Evolutionary conservation across 2,329 filamentous ascomycete species (phyloP).

Genomic region (Cadophora gregata): DNA sequence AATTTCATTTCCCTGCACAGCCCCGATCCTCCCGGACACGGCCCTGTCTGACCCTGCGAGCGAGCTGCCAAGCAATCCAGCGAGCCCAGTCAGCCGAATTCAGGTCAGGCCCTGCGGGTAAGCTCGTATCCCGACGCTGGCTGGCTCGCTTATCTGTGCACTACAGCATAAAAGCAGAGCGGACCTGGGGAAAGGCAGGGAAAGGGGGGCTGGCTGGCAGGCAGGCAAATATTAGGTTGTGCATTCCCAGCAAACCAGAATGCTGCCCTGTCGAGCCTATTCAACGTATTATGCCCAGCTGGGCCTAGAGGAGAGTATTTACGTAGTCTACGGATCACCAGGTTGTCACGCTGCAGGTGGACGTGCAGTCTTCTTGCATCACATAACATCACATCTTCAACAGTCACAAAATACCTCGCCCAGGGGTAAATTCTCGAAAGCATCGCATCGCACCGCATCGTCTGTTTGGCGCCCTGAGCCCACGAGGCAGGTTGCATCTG

Average conservation of each 20-base stretch:
- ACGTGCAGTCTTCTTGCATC: not conserved
- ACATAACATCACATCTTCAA: not conserved
- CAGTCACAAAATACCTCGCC: not conserved
- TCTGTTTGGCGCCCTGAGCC: conserved; percentile 3
- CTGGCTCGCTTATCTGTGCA: conserved; percentile 1
- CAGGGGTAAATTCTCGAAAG: conserved; percentile 7
- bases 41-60: too few relatives aligned
- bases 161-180: not conserved
- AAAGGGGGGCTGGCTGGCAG: not conserved
- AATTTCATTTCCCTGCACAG: conserved; percentile 13
- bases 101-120: conserved; percentile 7
- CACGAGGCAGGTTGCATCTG: not conserved
- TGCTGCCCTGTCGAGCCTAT: not conserved
- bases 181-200: not conserved
- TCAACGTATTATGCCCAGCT: not conserved
- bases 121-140: conserved; percentile 3
- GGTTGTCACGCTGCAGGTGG: not conserved
- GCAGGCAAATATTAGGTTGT: not conserved
- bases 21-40: conserved; percentile 3
- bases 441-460: conserved; percentile 6
- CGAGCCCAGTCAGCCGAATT: not conserved
- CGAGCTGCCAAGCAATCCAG: not conserved
- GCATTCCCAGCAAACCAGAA: not conserved
- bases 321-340: not conserved
- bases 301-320: not conserved